Percentiles rank a stretch among this genome's conserved stretches.
phyloP scores from a whole-genome alignment of 768 basidiomycete genomes.

The Lactifluus subvellereus region DNA sequence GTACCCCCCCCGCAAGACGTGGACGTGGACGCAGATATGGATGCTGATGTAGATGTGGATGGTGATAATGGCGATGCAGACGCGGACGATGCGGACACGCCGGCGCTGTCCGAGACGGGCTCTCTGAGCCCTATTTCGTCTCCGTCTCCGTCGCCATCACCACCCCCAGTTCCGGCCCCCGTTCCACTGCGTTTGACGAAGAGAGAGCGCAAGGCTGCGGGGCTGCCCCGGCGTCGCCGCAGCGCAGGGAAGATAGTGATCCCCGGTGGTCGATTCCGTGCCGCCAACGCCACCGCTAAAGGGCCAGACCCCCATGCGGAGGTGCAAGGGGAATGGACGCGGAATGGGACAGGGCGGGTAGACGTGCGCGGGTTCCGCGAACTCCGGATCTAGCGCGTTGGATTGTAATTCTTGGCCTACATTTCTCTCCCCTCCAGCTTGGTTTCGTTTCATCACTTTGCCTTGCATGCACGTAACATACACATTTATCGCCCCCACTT shows the following conservation, averaged over 20 bases:
- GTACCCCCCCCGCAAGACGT: constrained; percentile 10
- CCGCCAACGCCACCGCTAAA: constrained; percentile 28
- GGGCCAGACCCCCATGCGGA: constrained; percentile 27
- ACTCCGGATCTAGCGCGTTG: constrained; percentile 51
- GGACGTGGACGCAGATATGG: constrained; percentile 27
- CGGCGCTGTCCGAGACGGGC: constrained; percentile 39
- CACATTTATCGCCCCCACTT: constrained; percentile 2
- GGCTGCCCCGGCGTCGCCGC: constrained; percentile 51
- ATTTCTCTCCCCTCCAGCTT: not conserved
- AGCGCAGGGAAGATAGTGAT: constrained; percentile 54
- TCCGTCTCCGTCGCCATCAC: constrained; percentile 27
- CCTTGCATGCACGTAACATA: constrained; percentile 1
- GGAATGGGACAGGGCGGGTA: constrained; percentile 64
- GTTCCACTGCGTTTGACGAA: constrained; percentile 46
- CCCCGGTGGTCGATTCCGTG: constrained; percentile 52
- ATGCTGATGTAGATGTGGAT: constrained; percentile 31
- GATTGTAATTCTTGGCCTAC: not conserved
- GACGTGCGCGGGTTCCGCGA: constrained; percentile 77
- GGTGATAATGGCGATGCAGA: constrained; percentile 24
- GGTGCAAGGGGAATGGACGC: constrained; percentile 50
- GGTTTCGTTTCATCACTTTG: constrained; percentile 1
- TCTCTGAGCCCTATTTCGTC: constrained; percentile 32
- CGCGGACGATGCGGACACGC: constrained; percentile 31
- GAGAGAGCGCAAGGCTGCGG: constrained; percentile 62
- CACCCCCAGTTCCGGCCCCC: constrained; percentile 30